phyloP scores from a whole-genome alignment of 257 asterid genomes.

The Rubia yunnanensis region DNA sequence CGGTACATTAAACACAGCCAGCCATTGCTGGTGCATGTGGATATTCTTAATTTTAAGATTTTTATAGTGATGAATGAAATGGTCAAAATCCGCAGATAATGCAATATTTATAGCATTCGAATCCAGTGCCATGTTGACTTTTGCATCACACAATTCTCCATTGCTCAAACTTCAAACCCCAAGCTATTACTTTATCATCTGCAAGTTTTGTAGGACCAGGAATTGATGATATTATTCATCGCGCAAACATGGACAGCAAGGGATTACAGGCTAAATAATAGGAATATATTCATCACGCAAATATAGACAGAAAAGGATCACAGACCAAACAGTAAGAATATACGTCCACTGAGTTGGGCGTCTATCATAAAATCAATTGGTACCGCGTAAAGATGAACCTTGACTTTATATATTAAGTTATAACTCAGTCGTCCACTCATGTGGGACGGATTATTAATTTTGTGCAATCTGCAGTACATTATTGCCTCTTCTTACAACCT shows the following conservation, averaged over 20 bases:
- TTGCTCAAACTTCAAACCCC: slow-evolving; percentile 2
- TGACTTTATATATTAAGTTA: too few relatives aligned
- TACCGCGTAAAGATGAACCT: too few relatives aligned
- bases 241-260: too few relatives aligned
- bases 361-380: too few relatives aligned
- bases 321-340: too few relatives aligned
- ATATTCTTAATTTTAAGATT: background rate
- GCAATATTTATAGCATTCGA: slow-evolving; percentile 17
- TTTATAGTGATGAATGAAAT: slow-evolving; percentile 3
- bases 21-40: slow-evolving; percentile 5
- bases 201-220: slow-evolving; percentile 30
- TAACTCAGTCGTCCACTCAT: too few relatives aligned
- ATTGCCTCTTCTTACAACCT: slow-evolving; percentile 8
- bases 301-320: too few relatives aligned
- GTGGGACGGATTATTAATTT: too few relatives aligned
- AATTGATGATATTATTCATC: background rate
- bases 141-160: slow-evolving; percentile 12
- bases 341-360: too few relatives aligned
- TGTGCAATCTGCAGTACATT: slow-evolving; percentile 18
- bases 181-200: background rate
- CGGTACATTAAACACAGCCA: background rate
- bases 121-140: slow-evolving; percentile 29
- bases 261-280: too few relatives aligned
- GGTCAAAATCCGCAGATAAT: slow-evolving; percentile 15
- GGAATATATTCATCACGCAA: too few relatives aligned